phyloP scores from a whole-genome alignment of 1,139 yeast genomes.

The Yamadazyma jaroonii region DNA sequence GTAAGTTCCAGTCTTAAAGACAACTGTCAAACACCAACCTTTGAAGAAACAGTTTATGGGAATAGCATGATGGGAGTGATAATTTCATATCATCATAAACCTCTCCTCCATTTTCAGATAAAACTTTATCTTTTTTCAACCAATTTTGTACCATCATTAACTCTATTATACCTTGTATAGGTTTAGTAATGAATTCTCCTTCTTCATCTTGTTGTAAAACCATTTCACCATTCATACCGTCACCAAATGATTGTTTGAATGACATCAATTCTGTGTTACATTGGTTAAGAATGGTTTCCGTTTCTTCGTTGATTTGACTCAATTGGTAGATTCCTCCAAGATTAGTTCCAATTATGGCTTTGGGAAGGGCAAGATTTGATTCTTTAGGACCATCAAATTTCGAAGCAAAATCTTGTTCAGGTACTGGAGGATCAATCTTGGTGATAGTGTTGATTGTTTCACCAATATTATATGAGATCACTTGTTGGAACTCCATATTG shows the following conservation, averaged over 20 bases:
- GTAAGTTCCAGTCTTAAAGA: no score
- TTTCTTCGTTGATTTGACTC: slow-evolving; percentile 22
- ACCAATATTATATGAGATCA: slow-evolving; percentile 25
- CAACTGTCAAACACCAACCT: slow-evolving; percentile 9
- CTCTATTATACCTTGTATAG: slow-evolving; percentile 18
- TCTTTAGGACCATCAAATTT: slow-evolving; percentile 8
- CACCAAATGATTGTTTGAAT: slow-evolving; percentile 10
- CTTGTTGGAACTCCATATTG: slow-evolving; percentile 7
- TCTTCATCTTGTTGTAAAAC: slow-evolving; percentile 15
- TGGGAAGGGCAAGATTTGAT: slow-evolving; percentile 5
- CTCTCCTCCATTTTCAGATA: not conserved
- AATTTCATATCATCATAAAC: slow-evolving; percentile 6
- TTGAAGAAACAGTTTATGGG: slow-evolving; percentile 13
- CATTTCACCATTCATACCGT: slow-evolving; percentile 8
- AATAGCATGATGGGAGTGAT: slow-evolving; percentile 14
- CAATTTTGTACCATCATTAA: slow-evolving; percentile 18
- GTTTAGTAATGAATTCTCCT: slow-evolving; percentile 11
- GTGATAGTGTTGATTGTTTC: slow-evolving; percentile 30
- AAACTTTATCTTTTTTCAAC: slow-evolving; percentile 12
- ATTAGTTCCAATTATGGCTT: slow-evolving; percentile 33
- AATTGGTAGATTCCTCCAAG: slow-evolving; percentile 32
- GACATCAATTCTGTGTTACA: slow-evolving; percentile 17
- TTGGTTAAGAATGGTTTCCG: slow-evolving; percentile 11
- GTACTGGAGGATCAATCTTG: slow-evolving; percentile 6
- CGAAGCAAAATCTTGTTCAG: slow-evolving; percentile 10